A percentile compares a stretch with the other conserved stretches of the same genome.
Conservation (phyloP, 148 eudicot species). For the Selenicereus undatus region DNA sequence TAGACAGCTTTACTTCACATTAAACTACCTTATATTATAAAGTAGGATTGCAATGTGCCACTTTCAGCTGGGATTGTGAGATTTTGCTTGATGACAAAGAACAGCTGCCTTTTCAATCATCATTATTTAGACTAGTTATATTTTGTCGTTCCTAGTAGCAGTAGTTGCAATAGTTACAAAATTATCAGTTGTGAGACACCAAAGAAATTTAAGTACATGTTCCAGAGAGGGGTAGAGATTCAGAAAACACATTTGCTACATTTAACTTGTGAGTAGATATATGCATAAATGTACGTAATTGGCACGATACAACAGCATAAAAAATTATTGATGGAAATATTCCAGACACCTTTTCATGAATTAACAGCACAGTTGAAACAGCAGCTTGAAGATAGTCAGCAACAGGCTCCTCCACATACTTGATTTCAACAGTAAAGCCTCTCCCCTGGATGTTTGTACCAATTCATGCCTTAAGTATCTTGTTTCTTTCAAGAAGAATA, state of each 20-base stretch:
- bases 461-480: conserved; percentile 9
- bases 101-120: neutral
- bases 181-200: neutral
- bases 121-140: neutral
- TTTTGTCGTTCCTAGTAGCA: neutral
- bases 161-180: neutral
- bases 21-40: neutral
- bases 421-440: conserved; percentile 74
- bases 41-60: neutral
- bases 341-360: conserved; percentile 67
- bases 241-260: too few species aligned
- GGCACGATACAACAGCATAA: neutral
- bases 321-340: neutral
- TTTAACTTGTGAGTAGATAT: neutral
- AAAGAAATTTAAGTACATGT: neutral
- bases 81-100: neutral
- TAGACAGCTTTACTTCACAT: too few species aligned
- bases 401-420: conserved; percentile 83
- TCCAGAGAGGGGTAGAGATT: neutral
- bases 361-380: conserved; percentile 84
- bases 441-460: conserved; percentile 62
- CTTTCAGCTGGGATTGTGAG: neutral
- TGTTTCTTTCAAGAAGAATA: neutral
- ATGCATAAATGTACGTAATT: neutral
- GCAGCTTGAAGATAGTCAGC: conserved; percentile 86